Conservation (phyloP, 805 yeast species). For the Metahyphopichia silvanorum region DNA sequence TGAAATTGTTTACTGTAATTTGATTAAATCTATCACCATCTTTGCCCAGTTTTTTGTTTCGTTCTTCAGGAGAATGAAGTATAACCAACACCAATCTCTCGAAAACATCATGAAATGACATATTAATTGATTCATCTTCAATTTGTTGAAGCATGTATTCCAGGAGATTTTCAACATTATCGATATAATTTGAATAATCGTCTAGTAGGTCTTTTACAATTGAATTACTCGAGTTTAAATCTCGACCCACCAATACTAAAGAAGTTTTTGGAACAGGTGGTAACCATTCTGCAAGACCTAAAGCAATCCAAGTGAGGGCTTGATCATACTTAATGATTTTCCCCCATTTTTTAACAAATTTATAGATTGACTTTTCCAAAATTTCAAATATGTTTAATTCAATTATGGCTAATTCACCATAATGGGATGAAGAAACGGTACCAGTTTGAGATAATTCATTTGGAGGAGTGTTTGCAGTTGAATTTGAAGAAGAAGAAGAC, state of each 20-base stretch:
- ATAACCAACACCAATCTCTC: slow-evolving; percentile 75
- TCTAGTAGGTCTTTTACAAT: slow-evolving; percentile 30
- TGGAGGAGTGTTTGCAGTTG: neutral
- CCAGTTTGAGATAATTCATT: neutral
- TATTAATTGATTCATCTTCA: slow-evolving; percentile 19
- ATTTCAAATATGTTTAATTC: slow-evolving; percentile 54
- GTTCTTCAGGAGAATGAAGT: slow-evolving; percentile 66
- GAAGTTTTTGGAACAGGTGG: slow-evolving; percentile 59
- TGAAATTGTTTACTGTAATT: slow-evolving; percentile 5
- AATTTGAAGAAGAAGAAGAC: neutral
- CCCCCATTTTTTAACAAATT: slow-evolving; percentile 78
- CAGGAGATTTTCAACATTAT: slow-evolving; percentile 23
- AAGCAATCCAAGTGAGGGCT: slow-evolving; percentile 84
- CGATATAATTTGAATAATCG: slow-evolving; percentile 38
- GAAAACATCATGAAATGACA: slow-evolving; percentile 65
- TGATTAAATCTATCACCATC: slow-evolving; percentile 2
- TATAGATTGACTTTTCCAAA: slow-evolving; percentile 57
- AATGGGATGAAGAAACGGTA: neutral
- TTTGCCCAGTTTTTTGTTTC: slow-evolving; percentile 1
- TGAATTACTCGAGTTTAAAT: slow-evolving; percentile 21
- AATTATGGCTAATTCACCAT: slow-evolving; percentile 27
- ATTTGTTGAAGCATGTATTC: slow-evolving; percentile 18
- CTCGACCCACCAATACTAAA: slow-evolving; percentile 56
- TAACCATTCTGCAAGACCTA: slow-evolving; percentile 85
- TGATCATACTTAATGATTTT: slow-evolving; percentile 70